Percentiles rank a stretch among this genome's conserved stretches.
phyloP scores from a whole-genome alignment of 495 filamentous ascomycete species.

The Penicillium lividum region DNA sequence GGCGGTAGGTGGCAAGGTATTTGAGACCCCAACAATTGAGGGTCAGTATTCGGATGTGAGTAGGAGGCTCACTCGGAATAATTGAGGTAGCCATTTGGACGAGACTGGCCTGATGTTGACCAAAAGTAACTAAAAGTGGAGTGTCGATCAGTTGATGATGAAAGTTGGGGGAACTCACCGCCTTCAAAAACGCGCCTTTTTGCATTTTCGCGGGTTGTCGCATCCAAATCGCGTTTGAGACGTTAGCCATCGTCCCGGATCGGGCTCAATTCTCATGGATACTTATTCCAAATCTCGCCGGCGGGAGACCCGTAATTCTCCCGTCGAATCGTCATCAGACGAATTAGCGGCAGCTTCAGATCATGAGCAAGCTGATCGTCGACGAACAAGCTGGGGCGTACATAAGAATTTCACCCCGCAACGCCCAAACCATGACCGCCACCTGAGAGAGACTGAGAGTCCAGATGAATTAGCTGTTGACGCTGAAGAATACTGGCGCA shows the following conservation, averaged over 20 bases:
- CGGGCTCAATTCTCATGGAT: constrained; percentile 30
- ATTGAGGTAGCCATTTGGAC: constrained; percentile 22
- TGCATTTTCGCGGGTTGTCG: constrained; percentile 10
- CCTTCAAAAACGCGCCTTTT: constrained; percentile 20
- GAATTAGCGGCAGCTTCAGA: constrained; percentile 50
- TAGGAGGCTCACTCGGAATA: constrained; percentile 28
- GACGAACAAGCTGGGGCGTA: constrained; percentile 40
- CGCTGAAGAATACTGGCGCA: constrained; percentile 43
- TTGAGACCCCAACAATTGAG: constrained; percentile 98
- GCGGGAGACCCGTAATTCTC: constrained; percentile 42
- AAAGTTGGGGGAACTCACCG: constrained; percentile 17
- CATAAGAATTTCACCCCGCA: constrained; percentile 40
- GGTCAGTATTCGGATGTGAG: constrained; percentile 69
- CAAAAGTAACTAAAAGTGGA: not conserved
- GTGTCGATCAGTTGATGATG: constrained; percentile 15
- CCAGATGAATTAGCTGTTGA: constrained; percentile 48
- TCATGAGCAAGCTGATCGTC: constrained; percentile 43
- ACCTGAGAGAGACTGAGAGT: constrained; percentile 41
- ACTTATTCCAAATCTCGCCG: constrained; percentile 54
- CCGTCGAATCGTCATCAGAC: constrained; percentile 53
- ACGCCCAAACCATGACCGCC: constrained; percentile 35
- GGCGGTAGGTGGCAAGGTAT: constrained; percentile 75
- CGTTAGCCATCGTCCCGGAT: constrained; percentile 16
- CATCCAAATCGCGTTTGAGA: constrained; percentile 3
- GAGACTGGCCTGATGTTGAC: not conserved